Evolutionary conservation across 352 stramenopile genomes (phyloP).

Genomic region (Globisporangium emineosum): DNA sequence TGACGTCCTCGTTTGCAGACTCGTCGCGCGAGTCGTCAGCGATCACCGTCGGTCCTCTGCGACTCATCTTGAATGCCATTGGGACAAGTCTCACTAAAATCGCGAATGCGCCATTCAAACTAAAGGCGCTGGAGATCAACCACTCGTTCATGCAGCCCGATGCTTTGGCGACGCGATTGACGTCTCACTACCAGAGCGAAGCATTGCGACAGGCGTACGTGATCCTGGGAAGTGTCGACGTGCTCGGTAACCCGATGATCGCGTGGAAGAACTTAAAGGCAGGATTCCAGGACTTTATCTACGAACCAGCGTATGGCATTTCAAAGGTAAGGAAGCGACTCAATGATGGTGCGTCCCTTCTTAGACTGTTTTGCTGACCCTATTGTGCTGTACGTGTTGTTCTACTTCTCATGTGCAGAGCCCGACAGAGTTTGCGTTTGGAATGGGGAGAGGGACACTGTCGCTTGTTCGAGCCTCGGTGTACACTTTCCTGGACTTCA

Average conservation of each 20-base stretch:
- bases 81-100: slow-evolving; percentile 87
- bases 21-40: slow-evolving; percentile 35
- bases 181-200: slow-evolving; percentile 87
- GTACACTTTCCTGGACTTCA: slow-evolving; percentile 87
- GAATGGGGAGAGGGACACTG: slow-evolving; percentile 77
- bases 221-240: slow-evolving; percentile 84
- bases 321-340: slow-evolving; percentile 34
- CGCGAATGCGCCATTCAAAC: slow-evolving; percentile 82
- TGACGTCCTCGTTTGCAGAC: slow-evolving; percentile 9
- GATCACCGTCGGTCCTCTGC: slow-evolving; percentile 71
- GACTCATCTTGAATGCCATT: slow-evolving; percentile 84
- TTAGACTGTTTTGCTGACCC: not conserved
- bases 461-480: slow-evolving; percentile 80
- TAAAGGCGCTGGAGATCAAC: slow-evolving; percentile 71
- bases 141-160: slow-evolving; percentile 86
- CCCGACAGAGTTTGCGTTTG: slow-evolving; percentile 73
- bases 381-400: not conserved
- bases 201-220: slow-evolving; percentile 86
- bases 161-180: slow-evolving; percentile 57
- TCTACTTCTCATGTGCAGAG: slow-evolving; percentile 28
- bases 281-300: slow-evolving; percentile 83
- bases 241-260: slow-evolving; percentile 87
- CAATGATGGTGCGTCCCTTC: not conserved
- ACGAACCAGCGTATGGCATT: slow-evolving; percentile 76
- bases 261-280: slow-evolving; percentile 82